Evolutionary conservation across 176 grass and related monocot species (phyloP).

Genomic region (Triticum urartu): DNA sequence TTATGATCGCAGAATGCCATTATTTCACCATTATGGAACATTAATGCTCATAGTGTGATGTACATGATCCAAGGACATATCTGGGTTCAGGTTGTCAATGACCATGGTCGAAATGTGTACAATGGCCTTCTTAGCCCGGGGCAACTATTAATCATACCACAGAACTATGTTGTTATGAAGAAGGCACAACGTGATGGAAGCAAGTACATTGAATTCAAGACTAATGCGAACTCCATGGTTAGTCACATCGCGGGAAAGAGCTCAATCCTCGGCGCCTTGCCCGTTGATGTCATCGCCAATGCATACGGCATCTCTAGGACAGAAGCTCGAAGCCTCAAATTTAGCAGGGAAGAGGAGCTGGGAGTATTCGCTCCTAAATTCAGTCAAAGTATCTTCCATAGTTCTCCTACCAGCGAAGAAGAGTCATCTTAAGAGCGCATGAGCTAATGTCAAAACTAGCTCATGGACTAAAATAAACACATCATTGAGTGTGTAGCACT

Average conservation of each 20-base stretch:
- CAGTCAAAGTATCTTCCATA: not conserved
- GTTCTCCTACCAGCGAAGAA: not conserved
- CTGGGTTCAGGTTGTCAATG: conserved; percentile 18
- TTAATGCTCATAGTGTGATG: conserved; percentile 46
- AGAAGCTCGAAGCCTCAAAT: not conserved
- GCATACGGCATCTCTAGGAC: not conserved
- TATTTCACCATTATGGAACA: conserved; percentile 33
- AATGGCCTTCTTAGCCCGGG: not conserved
- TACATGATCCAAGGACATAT: conserved; percentile 29
- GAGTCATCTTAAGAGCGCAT: not conserved
- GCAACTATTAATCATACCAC: not conserved
- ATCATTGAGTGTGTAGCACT: not conserved
- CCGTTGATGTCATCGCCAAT: conserved; percentile 13
- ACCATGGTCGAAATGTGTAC: conserved; percentile 4
- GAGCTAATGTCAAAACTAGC: not conserved
- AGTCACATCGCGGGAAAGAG: not conserved
- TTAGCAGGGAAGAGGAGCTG: not conserved
- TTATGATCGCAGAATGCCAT: conserved; percentile 23
- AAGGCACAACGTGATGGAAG: not conserved
- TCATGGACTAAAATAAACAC: not conserved
- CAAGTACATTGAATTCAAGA: not conserved
- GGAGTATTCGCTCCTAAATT: not conserved
- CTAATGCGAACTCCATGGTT: not conserved
- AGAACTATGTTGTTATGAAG: not conserved
- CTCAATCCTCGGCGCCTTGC: conserved; percentile 19